These are phyloP conservation scores for Candida easanensis DNA, from an alignment of 805 yeast genomes.

Conservation along the genomic window DNA sequence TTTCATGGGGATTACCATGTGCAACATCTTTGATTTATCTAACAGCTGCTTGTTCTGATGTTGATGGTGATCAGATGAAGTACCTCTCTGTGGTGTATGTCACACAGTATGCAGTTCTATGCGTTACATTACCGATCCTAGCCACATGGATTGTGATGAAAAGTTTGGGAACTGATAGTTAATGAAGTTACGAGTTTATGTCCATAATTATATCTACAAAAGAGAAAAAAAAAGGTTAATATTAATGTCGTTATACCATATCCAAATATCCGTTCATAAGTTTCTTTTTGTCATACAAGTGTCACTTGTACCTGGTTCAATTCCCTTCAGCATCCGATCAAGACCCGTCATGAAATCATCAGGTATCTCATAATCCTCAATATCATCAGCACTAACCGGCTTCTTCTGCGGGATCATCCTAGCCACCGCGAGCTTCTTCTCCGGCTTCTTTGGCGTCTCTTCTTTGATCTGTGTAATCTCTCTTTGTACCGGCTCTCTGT, in stretches of 20 bases:
- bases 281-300: too few species aligned
- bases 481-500: background rate
- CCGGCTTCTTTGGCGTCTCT: background rate
- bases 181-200: background rate
- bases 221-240: background rate
- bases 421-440: too few species aligned
- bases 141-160: constrained; percentile 9
- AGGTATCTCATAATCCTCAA: constrained; percentile 1
- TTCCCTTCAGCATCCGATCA: constrained; percentile 1
- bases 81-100: constrained; percentile 4
- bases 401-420: too few species aligned
- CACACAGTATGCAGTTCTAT: constrained; percentile 22
- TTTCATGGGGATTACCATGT: constrained; percentile 80
- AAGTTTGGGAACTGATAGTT: background rate
- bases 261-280: background rate
- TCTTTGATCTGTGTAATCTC: background rate
- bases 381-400: too few species aligned
- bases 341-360: constrained; percentile 2
- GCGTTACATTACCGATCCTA: constrained; percentile 24
- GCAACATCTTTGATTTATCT: constrained; percentile 87
- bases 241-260: background rate
- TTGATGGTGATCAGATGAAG: constrained; percentile 15
- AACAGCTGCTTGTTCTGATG: constrained; percentile 81
- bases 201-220: background rate
- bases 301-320: background rate